These are phyloP conservation scores for Hypoxylon sp. DNA, from an alignment of 2,329 filamentous ascomycete species.

Conservation along the genomic window DNA sequence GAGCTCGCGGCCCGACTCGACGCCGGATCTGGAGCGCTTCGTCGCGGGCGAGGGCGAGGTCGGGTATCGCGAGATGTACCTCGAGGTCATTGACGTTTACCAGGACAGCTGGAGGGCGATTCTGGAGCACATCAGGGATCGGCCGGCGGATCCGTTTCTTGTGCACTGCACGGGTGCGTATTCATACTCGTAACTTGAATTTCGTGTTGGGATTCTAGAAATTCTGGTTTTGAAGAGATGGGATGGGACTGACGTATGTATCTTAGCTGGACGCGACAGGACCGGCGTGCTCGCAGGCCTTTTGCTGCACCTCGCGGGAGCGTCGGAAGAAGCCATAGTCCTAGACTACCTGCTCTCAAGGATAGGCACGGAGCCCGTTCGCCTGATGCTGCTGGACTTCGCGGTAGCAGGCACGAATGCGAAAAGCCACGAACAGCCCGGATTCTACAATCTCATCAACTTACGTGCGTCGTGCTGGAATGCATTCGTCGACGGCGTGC, in stretches of 20 bases:
- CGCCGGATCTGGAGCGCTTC: slow-evolving; percentile 60
- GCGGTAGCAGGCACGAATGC: slow-evolving; percentile 58
- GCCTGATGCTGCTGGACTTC: slow-evolving; percentile 63
- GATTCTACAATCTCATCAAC: slow-evolving; percentile 65
- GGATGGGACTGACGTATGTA: slow-evolving; percentile 6
- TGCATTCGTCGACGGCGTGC: slow-evolving; percentile 62
- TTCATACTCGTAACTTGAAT: neutral
- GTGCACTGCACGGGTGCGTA: slow-evolving; percentile 69
- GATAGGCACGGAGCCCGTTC: slow-evolving; percentile 67
- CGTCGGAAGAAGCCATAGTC: slow-evolving; percentile 59
- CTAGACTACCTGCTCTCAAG: slow-evolving; percentile 70
- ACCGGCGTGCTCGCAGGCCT: slow-evolving; percentile 68
- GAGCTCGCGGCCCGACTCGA: slow-evolving; percentile 55
- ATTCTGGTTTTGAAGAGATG: slow-evolving; percentile 2
- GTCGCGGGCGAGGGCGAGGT: slow-evolving; percentile 61
- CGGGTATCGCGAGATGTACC: slow-evolving; percentile 64
- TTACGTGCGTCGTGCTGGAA: slow-evolving; percentile 63
- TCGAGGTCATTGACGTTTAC: slow-evolving; percentile 63
- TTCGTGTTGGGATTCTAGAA: neutral
- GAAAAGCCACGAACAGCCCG: slow-evolving; percentile 59
- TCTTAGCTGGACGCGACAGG: slow-evolving; percentile 67
- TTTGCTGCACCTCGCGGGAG: slow-evolving; percentile 66
- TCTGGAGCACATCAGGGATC: slow-evolving; percentile 65
- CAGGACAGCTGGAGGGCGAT: slow-evolving; percentile 60
- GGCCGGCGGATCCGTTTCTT: slow-evolving; percentile 62